These are phyloP conservation scores for Globisporangium mamillatum DNA, from an alignment of 352 stramenopile species.

Conservation along the genomic window DNA sequence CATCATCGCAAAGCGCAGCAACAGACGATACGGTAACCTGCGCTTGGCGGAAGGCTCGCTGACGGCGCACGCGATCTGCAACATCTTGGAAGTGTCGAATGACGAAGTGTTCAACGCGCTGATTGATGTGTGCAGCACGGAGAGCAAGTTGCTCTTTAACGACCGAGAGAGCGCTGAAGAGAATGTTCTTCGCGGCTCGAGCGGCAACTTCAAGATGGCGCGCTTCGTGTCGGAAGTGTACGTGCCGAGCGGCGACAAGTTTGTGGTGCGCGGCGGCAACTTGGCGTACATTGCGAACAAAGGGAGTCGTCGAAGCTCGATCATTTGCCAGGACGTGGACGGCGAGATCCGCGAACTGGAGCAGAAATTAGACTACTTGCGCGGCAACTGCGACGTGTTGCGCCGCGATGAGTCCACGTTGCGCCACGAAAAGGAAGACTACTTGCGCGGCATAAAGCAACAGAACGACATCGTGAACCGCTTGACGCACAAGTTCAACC, in stretches of 20 bases:
- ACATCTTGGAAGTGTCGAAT: slow-evolving; percentile 68
- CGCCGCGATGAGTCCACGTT: slow-evolving; percentile 50
- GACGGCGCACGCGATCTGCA: slow-evolving; percentile 64
- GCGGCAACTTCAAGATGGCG: slow-evolving; percentile 60
- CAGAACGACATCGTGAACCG: slow-evolving; percentile 58
- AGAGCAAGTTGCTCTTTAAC: slow-evolving; percentile 74
- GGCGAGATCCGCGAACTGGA: slow-evolving; percentile 58
- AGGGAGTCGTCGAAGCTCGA: slow-evolving; percentile 47
- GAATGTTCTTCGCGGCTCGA: slow-evolving; percentile 49
- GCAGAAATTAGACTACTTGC: slow-evolving; percentile 46
- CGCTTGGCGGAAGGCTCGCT: slow-evolving; percentile 52
- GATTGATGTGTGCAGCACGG: slow-evolving; percentile 72
- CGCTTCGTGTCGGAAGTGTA: slow-evolving; percentile 69
- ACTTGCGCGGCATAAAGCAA: slow-evolving; percentile 33
- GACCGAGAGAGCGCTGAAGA: slow-evolving; percentile 53
- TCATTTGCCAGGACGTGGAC: slow-evolving; percentile 76
- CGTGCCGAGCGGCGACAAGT: slow-evolving; percentile 70
- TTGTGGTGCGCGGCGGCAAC: slow-evolving; percentile 72
- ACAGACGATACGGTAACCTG: slow-evolving; percentile 53
- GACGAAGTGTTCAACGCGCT: slow-evolving; percentile 83
- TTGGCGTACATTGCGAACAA: slow-evolving; percentile 83
- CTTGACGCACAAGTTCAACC: slow-evolving; percentile 53
- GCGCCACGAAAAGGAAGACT: slow-evolving; percentile 45
- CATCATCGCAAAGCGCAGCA: slow-evolving; percentile 66
- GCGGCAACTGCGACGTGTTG: slow-evolving; percentile 42